Evolutionary conservation across 768 basidiomycete species (phyloP).

Genomic region (Candolleomyces aberdarensis): DNA sequence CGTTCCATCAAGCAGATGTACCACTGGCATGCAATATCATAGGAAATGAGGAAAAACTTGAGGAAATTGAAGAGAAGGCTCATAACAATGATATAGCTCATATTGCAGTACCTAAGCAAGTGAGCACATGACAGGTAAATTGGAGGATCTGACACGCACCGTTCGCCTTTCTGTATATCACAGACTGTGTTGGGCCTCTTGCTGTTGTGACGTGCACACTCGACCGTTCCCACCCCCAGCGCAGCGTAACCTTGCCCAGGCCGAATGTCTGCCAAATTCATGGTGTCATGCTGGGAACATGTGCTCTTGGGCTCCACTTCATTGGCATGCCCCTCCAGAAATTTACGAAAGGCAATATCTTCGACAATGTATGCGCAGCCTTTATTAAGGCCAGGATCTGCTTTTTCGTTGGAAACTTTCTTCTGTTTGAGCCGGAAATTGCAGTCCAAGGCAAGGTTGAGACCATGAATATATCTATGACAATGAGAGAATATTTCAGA

Average conservation of each 20-base stretch:
- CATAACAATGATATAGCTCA: conserved; percentile 22
- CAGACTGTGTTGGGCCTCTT: conserved; percentile 22
- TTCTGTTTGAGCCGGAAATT: conserved; percentile 1
- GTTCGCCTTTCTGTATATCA: conserved; percentile 30
- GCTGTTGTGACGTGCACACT: conserved; percentile 29
- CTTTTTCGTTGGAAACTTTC: background rate
- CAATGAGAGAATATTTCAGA: background rate
- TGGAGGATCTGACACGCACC: conserved; percentile 21
- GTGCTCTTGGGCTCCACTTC: conserved; percentile 14
- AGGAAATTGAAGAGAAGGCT: background rate
- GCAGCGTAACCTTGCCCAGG: conserved; percentile 18
- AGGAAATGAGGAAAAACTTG: conserved; percentile 17
- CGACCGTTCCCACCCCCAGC: conserved; percentile 24
- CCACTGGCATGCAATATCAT: conserved; percentile 30
- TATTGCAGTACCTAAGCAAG: conserved; percentile 23
- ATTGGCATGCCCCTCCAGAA: background rate
- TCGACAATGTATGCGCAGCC: conserved; percentile 14
- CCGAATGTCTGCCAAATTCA: conserved; percentile 20
- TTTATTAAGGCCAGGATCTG: conserved; percentile 10
- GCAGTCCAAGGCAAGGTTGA: background rate
- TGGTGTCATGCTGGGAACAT: conserved; percentile 26
- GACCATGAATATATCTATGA: background rate
- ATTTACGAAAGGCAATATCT: conserved; percentile 5
- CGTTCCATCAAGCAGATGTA: conserved; percentile 5
- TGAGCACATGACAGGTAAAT: too few species aligned